phyloP scores from a whole-genome alignment of 164 flowering plant species.

The Berberis thunbergii region DNA sequence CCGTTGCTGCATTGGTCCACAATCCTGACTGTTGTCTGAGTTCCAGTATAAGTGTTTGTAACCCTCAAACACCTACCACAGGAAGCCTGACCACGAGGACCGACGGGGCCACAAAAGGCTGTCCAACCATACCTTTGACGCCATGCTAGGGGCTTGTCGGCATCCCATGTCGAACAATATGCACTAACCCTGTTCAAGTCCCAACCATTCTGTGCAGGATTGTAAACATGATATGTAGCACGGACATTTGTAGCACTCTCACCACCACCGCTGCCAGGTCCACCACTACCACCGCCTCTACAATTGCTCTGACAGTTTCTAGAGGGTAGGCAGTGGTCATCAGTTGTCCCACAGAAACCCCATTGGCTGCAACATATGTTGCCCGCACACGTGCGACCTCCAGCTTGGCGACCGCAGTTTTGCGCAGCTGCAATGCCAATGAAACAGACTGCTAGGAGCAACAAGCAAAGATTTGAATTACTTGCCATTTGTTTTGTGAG shows the following conservation, averaged over 20 bases:
- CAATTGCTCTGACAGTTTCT: conserved; percentile 37
- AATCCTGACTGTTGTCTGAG: conserved; percentile 47
- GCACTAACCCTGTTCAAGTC: conserved; percentile 30
- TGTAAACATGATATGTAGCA: conserved; percentile 35
- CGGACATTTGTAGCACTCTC: conserved; percentile 25
- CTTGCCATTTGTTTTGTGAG: conserved; percentile 1
- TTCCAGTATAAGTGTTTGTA: conserved; percentile 46
- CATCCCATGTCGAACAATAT: conserved; percentile 48
- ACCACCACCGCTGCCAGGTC: neutral
- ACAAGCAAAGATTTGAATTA: neutral
- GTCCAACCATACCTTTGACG: conserved; percentile 38
- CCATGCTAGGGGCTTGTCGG: conserved; percentile 34
- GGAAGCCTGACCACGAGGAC: conserved; percentile 29
- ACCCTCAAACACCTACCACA: conserved; percentile 45
- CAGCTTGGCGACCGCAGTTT: conserved; percentile 33
- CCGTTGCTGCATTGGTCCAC: conserved; percentile 83
- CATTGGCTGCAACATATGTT: conserved; percentile 36
- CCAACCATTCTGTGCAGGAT: conserved; percentile 31
- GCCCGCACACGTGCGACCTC: conserved; percentile 27
- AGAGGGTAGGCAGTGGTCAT: conserved; percentile 24
- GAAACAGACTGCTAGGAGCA: conserved; percentile 2
- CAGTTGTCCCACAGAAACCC: conserved; percentile 30
- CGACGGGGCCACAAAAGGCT: conserved; percentile 40
- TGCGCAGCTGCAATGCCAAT: conserved; percentile 17
- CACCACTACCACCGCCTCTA: conserved; percentile 5